These are phyloP conservation scores for Alloascoidea hylecoeti DNA, from an alignment of 805 yeast species.

Conservation along the genomic window DNA sequence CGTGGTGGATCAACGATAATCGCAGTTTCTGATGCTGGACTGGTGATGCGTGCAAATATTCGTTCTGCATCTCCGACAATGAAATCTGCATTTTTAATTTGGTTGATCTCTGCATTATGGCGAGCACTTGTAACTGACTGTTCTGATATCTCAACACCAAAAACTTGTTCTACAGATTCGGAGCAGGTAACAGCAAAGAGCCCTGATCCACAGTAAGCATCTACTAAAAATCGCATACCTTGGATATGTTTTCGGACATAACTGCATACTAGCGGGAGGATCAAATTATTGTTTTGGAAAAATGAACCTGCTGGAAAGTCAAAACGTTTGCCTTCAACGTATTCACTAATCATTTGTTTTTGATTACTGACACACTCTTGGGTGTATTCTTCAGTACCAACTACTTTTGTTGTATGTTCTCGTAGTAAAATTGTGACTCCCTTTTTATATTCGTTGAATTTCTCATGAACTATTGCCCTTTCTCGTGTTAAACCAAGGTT, in stretches of 20 bases:
- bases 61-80: slow-evolving; percentile 88
- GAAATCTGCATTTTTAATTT: slow-evolving; percentile 66
- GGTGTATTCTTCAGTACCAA: slow-evolving; percentile 21
- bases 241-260: slow-evolving; percentile 66
- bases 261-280: slow-evolving; percentile 67
- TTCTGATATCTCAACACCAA: slow-evolving; percentile 90
- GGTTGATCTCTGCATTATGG: slow-evolving; percentile 63
- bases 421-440: slow-evolving; percentile 83
- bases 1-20: slow-evolving; percentile 95
- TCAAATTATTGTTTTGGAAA: slow-evolving; percentile 91
- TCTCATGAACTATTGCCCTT: slow-evolving; percentile 36
- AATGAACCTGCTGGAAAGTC: slow-evolving; percentile 91
- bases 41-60: slow-evolving; percentile 65
- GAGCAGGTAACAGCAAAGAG: slow-evolving; percentile 82
- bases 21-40: slow-evolving; percentile 66
- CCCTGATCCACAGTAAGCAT: slow-evolving; percentile 95
- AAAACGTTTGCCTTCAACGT: slow-evolving; percentile 50
- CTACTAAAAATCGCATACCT: slow-evolving; percentile 47
- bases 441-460: slow-evolving; percentile 37
- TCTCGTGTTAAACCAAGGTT: slow-evolving; percentile 64
- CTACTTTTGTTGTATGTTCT: slow-evolving; percentile 45
- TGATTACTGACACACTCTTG: slow-evolving; percentile 71
- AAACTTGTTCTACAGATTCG: slow-evolving; percentile 62
- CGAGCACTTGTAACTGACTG: slow-evolving; percentile 85
- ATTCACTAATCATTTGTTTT: slow-evolving; percentile 69